Percentiles rank a stretch among this genome's conserved stretches.
These are phyloP conservation scores for Torulaspora delbrueckii DNA, from an alignment of 805 yeast genomes.

Conservation along the genomic window DNA sequence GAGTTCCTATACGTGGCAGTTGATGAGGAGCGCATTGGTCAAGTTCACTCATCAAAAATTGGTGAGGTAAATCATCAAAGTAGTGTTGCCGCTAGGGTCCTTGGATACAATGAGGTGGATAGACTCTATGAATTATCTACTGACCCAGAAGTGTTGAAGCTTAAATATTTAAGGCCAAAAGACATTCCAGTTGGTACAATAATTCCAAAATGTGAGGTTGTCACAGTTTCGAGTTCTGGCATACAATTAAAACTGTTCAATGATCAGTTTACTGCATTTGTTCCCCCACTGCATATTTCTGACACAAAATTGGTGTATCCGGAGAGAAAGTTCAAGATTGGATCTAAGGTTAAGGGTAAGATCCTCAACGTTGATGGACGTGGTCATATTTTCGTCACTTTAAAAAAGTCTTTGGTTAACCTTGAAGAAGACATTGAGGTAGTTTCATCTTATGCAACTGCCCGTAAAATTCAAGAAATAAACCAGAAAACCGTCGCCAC, in stretches of 20 bases:
- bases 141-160: constrained; percentile 58
- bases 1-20: constrained; percentile 53
- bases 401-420: constrained; percentile 79
- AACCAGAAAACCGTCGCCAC: constrained; percentile 63
- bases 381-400: constrained; percentile 56
- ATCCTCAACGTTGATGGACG: constrained; percentile 48
- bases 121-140: constrained; percentile 62
- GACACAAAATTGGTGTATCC: constrained; percentile 84
- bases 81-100: constrained; percentile 69
- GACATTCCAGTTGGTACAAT: constrained; percentile 77
- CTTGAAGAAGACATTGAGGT: constrained; percentile 33
- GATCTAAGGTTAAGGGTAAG: constrained; percentile 73
- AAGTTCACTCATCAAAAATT: constrained; percentile 71
- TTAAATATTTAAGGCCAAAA: constrained; percentile 58
- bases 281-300: constrained; percentile 69
- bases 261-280: constrained; percentile 64
- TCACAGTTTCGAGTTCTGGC: constrained; percentile 56
- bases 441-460: constrained; percentile 45
- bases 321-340: constrained; percentile 85
- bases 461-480: constrained; percentile 37
- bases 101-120: constrained; percentile 66
- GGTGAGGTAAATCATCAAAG: constrained; percentile 42
- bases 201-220: constrained; percentile 52
- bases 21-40: constrained; percentile 57
- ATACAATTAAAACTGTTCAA: constrained; percentile 61